These are phyloP conservation scores for Lolium perenne DNA, from an alignment of 176 grass and related monocot species.

Conservation along the genomic window DNA sequence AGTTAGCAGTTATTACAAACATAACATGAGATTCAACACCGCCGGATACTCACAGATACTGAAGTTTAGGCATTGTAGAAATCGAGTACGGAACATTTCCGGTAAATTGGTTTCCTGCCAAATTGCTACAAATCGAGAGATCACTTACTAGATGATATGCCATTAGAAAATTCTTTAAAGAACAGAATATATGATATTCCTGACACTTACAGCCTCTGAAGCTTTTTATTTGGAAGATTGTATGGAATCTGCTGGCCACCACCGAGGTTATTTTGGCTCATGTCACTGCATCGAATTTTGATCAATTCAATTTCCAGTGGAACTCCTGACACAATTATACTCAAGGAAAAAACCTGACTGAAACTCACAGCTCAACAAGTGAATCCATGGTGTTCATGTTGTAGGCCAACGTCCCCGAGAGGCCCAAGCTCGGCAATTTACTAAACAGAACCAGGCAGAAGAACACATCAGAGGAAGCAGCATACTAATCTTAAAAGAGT, in stretches of 20 bases:
- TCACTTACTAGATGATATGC: neutral
- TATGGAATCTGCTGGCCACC: conserved; percentile 74
- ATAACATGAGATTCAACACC: conserved; percentile 1
- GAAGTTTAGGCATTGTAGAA: conserved; percentile 72
- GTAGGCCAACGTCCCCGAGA: conserved; percentile 68
- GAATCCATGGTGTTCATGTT: conserved; percentile 78
- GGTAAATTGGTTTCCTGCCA: conserved; percentile 77
- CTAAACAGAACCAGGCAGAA: conserved; percentile 43
- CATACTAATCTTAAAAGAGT: neutral
- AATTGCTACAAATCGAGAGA: conserved; percentile 62
- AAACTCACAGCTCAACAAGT: conserved; percentile 83
- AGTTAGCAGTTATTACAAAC: conserved; percentile 34
- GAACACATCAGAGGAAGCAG: conserved; percentile 26
- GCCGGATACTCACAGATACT: conserved; percentile 66
- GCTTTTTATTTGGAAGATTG: conserved; percentile 87
- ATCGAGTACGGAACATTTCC: conserved; percentile 73
- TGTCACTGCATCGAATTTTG: conserved; percentile 68
- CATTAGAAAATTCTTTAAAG: conserved; percentile 21
- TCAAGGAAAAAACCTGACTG: neutral
- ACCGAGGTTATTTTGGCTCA: conserved; percentile 88
- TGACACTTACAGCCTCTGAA: conserved; percentile 72
- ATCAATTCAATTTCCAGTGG: conserved; percentile 24
- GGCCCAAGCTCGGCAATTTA: conserved; percentile 76
- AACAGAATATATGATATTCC: conserved; percentile 3
- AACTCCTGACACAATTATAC: conserved; percentile 19